Evolutionary conservation across 352 stramenopile species (phyloP), one percentile per base, ranked within the genome.

Genomic region (Pythium dissotocum): DNA sequence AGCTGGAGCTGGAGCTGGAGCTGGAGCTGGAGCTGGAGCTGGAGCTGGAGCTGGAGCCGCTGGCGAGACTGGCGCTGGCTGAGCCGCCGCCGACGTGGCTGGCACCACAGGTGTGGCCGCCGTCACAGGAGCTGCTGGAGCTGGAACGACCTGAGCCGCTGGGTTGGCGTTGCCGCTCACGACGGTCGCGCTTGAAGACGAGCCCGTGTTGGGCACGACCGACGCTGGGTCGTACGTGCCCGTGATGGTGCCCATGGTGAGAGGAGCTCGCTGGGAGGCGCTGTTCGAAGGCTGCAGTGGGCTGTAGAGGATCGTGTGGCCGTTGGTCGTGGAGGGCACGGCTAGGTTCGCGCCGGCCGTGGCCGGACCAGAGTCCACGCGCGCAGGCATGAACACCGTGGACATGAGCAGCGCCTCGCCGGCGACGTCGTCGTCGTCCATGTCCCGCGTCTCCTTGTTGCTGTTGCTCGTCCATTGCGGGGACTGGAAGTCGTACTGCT

Each of bases 331-430:
- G 10, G 59, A 67, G 3, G 65, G 65, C 18, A 67, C 58, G 4
- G 58, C 58, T 36, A 66, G 57, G 57, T 30, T 64, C 2, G 57
- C 36, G 18, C 58, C 65, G 0, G 26, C 52, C 5, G 42, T 68
- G 33, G 42, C 66, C 16, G 65, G 51, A 0, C 60, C 54, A 10
- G 58, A 44, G 44, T 67, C 60, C 44, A 72, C 66, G 8, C 59
- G 59, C 12, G 66, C 66, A 10, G 66, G 66, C 58, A 58, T 63
- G 28, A 72, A 72, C 40, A 58, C 66, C 14, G 66, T 59, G 33
- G 66, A 72, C 66, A 51, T 72, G 53, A 72, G 58, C 55, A 72
- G 16, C 6, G 42, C 30, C 53, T 67, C 66, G 26, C 66, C 42
- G 33, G 42, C 65, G 32, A 63, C 42, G 42, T 46, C 38, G 13